Evolutionary conservation across 805 yeast species (phyloP), one percentile per base, ranked within the genome.

Genomic region (Kurtzmaniella fragi): DNA sequence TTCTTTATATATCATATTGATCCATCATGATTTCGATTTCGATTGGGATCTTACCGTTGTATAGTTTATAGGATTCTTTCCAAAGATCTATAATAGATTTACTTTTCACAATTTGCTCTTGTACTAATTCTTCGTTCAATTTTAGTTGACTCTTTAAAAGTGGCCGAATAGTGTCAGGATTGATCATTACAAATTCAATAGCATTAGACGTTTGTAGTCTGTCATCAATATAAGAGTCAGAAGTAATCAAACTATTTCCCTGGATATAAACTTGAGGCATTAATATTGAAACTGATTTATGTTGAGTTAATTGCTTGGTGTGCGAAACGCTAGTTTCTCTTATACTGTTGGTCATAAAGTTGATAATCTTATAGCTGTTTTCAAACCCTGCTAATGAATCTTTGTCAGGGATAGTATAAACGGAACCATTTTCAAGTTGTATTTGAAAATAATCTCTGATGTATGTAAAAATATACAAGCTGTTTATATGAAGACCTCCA

Each of bases 401-500:
- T 34, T 30, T 8, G 33, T 15, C 7, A 23, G 16, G 8, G 44
- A 45, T 16, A 31, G 47, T 10, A 28, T 29, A 28, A 31, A 54
- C 15, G 16, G 64, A 52, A 11, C 61, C 50, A 38, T 38, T 42
- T 42, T 57, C 58, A 39, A 42, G 31, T 28, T 43, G 42, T 17
- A 53, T 43, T 40, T 38, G 42, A 31, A 45, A 63, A 36, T 56
- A 62, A 37, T 59, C 53, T 29, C 58, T 56, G 30, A 73, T 45
- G 13, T 57, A 52, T 38, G 57, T 58, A 45, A 75, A 72, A 32
- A 72, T 63, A 69, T 71, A 65, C 14, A 75, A 44, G 2, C 64
- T 51, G 32, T 60, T 64, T 8, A 72, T 17, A 41, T 70, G 73
- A 20, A 66, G 49, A 1, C 71, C 74, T 12, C 80, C 80, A 41